Evolutionary conservation across 73 alveolate species (phyloP), one percentile per base, ranked within the genome.

Genomic region (Uronychia setigera): DNA sequence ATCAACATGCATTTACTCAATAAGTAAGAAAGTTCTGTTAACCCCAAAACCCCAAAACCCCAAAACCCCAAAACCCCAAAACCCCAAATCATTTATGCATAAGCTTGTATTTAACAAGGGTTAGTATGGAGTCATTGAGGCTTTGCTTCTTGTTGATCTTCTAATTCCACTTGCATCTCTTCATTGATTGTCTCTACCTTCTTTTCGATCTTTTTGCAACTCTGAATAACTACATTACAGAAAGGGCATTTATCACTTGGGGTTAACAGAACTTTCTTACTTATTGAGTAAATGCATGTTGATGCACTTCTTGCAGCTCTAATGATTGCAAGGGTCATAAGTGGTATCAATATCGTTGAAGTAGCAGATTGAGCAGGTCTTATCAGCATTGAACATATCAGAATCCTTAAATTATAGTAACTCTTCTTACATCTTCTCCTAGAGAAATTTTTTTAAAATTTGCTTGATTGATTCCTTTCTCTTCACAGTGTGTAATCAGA

Each of bases 331-430:
- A 59, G 92, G 92, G 25, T 59, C 81, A 33, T 58, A 59, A 27
- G 25, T 60, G 1, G 80, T 59, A 60, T 86, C 81, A 28, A 76
- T 86, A n/a, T 87, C 89, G n/a, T 78, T 67, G 78, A 87, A 80
- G 78, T 74, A 87, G 83, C 89, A 80, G 5, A 86, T 87, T 33
- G 59, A 75, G 75, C 88, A 80, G 46, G 58, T 60, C 33, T 81
- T 80, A n/a, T 87, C 93, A n/a, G 77, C 93, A 74, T 87, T 86
- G 26, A 87, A 35, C 79, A 76, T 78, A 9, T 86, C 84, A 29
- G 26, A 59, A 0, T 33, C 84, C 19, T 57, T 29, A 30, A 5
- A 26, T 9, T 76, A 28, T 1, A 76, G 59, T 25, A 5, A 25
- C n/a, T n/a, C n/a, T n/a, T n/a, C n/a, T n/a, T 28, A 25, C n/a